A percentile compares a stretch with the other conserved stretches of the same genome.
These are phyloP conservation scores for Perkinsus marinus DNA, from an alignment of 169 alveolate species.

Conservation along the genomic window DNA sequence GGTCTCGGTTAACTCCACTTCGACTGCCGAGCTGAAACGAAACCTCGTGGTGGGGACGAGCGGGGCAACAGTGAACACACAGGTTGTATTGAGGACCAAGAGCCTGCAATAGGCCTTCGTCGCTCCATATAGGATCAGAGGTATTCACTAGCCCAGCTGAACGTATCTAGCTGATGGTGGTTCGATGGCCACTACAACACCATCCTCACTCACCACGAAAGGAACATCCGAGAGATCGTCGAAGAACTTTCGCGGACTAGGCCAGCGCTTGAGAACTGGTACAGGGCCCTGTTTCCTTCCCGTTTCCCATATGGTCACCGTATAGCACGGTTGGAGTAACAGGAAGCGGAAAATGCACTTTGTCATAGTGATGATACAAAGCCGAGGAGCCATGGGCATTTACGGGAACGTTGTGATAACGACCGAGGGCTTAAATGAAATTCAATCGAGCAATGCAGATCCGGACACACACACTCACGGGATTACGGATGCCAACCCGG, in stretches of 20 bases:
- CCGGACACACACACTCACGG: too few relatives aligned
- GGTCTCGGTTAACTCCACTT: background rate
- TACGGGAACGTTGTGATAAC: too few relatives aligned
- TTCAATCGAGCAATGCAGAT: too few relatives aligned
- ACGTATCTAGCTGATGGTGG: background rate
- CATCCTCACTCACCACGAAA: background rate
- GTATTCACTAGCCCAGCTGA: background rate
- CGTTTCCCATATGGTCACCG: background rate
- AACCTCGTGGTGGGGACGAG: too few relatives aligned
- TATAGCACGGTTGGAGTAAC: background rate
- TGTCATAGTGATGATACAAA: background rate
- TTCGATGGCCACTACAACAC: background rate
- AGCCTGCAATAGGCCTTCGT: background rate
- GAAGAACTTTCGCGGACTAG: background rate
- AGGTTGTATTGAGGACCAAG: background rate
- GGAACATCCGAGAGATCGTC: background rate
- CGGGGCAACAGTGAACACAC: background rate
- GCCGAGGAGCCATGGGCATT: background rate
- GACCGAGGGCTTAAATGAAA: too few relatives aligned
- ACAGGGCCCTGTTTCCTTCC: background rate
- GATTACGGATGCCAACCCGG: too few relatives aligned
- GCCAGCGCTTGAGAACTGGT: background rate
- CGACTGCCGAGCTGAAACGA: background rate
- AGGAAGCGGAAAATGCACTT: background rate
- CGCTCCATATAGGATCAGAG: background rate